Evolutionary conservation across 140 eudicot species (phyloP).

Genomic region (Erigeron philadelphicus): DNA sequence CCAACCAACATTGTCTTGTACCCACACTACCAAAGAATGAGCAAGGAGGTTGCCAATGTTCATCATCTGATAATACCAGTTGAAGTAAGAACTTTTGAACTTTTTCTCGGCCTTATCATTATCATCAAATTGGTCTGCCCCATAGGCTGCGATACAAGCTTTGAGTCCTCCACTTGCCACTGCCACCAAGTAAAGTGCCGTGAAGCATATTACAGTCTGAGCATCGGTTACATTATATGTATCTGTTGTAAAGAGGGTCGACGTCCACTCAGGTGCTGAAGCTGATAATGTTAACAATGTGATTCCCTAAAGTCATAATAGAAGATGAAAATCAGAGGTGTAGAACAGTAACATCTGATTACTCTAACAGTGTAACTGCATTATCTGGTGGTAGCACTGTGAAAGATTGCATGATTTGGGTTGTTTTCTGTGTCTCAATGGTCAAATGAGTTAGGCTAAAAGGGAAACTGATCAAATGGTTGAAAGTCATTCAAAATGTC

Average conservation of each 20-base stretch:
- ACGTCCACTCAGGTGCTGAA: slow-evolving; percentile 13
- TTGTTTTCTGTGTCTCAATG: too few relatives aligned
- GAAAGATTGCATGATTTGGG: too few relatives aligned
- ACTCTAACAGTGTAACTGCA: not conserved
- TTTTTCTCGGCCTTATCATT: slow-evolving; percentile 19
- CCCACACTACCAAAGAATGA: slow-evolving; percentile 16
- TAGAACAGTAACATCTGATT: too few relatives aligned
- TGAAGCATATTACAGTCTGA: slow-evolving; percentile 15
- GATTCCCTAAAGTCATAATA: slow-evolving; percentile 14
- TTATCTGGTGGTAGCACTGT: too few relatives aligned
- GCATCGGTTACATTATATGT: slow-evolving; percentile 13
- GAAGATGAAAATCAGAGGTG: not conserved
- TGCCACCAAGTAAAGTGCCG: slow-evolving; percentile 13
- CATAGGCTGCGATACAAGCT: slow-evolving; percentile 23
- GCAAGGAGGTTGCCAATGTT: slow-evolving; percentile 23
- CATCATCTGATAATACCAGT: slow-evolving; percentile 13
- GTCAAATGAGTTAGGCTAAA: too few relatives aligned
- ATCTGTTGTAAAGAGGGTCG: slow-evolving; percentile 4
- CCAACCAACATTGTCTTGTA: slow-evolving; percentile 32
- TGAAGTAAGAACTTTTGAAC: slow-evolving; percentile 21
- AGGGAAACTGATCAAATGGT: too few relatives aligned
- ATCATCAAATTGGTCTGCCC: slow-evolving; percentile 29
- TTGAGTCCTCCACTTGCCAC: slow-evolving; percentile 22
- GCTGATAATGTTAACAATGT: slow-evolving; percentile 25
- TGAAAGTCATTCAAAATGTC: too few relatives aligned